Percentiles rank a stretch among this genome's conserved stretches.
Conservation (phyloP, 768 basidiomycete genomes). For the Ephemerocybe angulata region DNA sequence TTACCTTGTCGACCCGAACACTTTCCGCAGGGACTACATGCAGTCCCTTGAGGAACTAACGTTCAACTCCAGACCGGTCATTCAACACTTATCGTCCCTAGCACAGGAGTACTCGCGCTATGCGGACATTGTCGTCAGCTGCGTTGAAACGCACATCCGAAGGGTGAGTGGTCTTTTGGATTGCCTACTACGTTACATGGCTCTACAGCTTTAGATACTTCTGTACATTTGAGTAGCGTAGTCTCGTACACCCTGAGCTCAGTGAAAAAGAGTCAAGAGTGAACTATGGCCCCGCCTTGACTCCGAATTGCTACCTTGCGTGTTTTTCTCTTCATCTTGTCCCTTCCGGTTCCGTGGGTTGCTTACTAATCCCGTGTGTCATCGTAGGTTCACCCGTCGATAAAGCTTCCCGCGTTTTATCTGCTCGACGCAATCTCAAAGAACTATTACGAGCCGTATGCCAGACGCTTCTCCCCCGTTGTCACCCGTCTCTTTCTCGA, state of each 20-base stretch:
- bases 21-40: slow-evolving; percentile 66
- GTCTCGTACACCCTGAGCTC: slow-evolving; percentile 28
- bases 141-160: slow-evolving; percentile 80
- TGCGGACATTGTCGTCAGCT: slow-evolving; percentile 75
- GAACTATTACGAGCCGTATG: slow-evolving; percentile 92
- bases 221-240: slow-evolving; percentile 7
- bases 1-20: slow-evolving; percentile 27
- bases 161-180: slow-evolving; percentile 63
- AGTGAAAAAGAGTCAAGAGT: slow-evolving; percentile 24
- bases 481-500: slow-evolving; percentile 83
- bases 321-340: slow-evolving; percentile 24
- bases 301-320: not conserved
- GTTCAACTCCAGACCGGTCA: slow-evolving; percentile 93
- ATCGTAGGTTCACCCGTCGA: slow-evolving; percentile 77
- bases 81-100: slow-evolving; percentile 87
- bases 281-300: slow-evolving; percentile 9
- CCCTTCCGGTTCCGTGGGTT: slow-evolving; percentile 41
- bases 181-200: slow-evolving; percentile 4
- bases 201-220: slow-evolving; percentile 9
- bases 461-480: slow-evolving; percentile 75
- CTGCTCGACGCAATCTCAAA: slow-evolving; percentile 96
- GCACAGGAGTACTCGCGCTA: slow-evolving; percentile 84
- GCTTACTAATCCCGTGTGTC: slow-evolving; percentile 62
- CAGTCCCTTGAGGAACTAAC: slow-evolving; percentile 74
- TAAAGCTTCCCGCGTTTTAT: slow-evolving; percentile 93